Evolutionary conservation across 495 filamentous ascomycete species (phyloP).

Genomic region (Pyrenula massariospora): DNA sequence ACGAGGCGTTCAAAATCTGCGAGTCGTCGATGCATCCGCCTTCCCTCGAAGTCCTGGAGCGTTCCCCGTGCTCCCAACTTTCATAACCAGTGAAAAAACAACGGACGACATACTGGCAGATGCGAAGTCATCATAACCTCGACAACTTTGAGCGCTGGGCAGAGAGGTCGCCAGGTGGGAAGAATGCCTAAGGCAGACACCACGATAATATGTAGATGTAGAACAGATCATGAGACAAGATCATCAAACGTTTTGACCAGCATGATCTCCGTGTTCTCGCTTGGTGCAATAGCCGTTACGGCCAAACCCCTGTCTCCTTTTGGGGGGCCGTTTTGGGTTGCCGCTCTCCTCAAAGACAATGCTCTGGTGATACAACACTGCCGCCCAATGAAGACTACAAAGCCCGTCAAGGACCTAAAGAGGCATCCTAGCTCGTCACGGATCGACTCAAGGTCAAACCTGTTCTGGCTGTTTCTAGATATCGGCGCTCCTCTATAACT

Average conservation of each 20-base stretch:
- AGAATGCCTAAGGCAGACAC: not conserved
- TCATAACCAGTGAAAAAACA: slow-evolving; percentile 54
- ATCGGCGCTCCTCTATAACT: too few relatives aligned
- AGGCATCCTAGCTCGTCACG: not conserved
- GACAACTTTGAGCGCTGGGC: not conserved
- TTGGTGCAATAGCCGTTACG: not conserved
- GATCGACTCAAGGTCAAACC: not conserved
- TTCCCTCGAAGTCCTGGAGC: slow-evolving; percentile 47
- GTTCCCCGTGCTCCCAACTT: slow-evolving; percentile 47
- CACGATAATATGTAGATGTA: not conserved
- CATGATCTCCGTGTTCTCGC: not conserved
- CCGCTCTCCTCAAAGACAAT: not conserved
- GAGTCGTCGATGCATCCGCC: slow-evolving; percentile 51
- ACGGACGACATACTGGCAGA: slow-evolving; percentile 41
- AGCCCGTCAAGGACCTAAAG: not conserved
- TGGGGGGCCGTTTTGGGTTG: not conserved
- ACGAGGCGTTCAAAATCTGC: slow-evolving; percentile 37
- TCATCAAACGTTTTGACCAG: not conserved
- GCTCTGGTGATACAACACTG: not conserved
- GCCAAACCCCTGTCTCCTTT: not conserved
- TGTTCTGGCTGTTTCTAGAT: not conserved
- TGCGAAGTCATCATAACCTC: too few relatives aligned
- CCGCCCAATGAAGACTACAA: not conserved
- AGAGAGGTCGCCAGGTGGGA: not conserved
- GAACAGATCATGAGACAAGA: not conserved